Percentiles rank a stretch among this genome's conserved stretches.
phyloP scores from a whole-genome alignment of 768 basidiomycete genomes.

The Melanogaster broomeanus region DNA sequence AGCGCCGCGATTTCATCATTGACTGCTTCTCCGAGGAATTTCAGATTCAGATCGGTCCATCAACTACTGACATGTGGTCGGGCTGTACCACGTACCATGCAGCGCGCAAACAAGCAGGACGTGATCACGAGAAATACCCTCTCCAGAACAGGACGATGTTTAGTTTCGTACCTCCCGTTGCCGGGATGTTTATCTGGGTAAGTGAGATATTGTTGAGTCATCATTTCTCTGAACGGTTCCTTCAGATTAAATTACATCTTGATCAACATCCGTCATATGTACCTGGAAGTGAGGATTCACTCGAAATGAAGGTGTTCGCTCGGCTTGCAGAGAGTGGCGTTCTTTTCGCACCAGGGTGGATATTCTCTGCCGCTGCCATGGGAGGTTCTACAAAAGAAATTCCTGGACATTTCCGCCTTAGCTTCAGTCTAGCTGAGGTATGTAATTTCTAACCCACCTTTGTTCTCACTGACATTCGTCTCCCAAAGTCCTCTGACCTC shows the following conservation, averaged over 20 bases:
- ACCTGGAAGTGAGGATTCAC: conserved; percentile 38
- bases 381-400: conserved; percentile 27
- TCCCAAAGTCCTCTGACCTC: conserved; percentile 32
- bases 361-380: conserved; percentile 18
- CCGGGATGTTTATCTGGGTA: conserved; percentile 87
- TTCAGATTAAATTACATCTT: conserved; percentile 63
- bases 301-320: conserved; percentile 62
- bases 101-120: conserved; percentile 35
- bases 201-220: conserved; percentile 13
- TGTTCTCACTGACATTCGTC: not conserved
- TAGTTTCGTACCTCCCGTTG: conserved; percentile 71
- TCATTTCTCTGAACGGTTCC: not conserved
- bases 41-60: conserved; percentile 45
- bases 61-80: conserved; percentile 29
- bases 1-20: conserved; percentile 62
- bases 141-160: conserved; percentile 42
- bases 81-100: conserved; percentile 48
- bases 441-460: conserved; percentile 9
- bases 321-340: conserved; percentile 62
- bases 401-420: conserved; percentile 56
- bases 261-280: conserved; percentile 50
- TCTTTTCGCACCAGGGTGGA: conserved; percentile 60
- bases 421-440: conserved; percentile 57
- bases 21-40: conserved; percentile 67
- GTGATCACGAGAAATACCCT: conserved; percentile 43